phyloP scores from a whole-genome alignment of 75 land plant species.

The Selaginella moellendorffii region DNA sequence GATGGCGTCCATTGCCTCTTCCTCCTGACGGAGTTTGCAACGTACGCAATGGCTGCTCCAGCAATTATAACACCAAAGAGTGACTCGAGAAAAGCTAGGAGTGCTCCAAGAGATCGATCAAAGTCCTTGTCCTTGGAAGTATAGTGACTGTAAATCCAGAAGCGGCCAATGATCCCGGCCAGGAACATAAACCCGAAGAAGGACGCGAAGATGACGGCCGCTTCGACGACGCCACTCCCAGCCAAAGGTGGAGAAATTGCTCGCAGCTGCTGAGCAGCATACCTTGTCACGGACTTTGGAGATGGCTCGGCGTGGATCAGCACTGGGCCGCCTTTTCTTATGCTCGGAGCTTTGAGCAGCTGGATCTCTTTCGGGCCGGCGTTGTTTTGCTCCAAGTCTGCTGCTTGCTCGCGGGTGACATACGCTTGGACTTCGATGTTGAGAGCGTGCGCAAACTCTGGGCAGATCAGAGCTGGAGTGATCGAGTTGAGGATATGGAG shows the following conservation, averaged over 20 bases:
- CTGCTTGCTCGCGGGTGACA: not conserved
- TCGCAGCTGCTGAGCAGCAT: not conserved
- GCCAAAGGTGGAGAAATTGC: not conserved
- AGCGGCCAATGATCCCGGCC: not conserved
- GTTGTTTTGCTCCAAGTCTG: not conserved
- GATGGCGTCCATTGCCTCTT: not conserved
- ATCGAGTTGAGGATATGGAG: not conserved
- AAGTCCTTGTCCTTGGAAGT: not conserved
- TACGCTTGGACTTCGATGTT: not conserved
- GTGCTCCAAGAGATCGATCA: not conserved
- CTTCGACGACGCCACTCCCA: not conserved
- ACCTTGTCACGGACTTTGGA: not conserved
- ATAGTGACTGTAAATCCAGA: not conserved
- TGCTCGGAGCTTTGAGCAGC: not conserved
- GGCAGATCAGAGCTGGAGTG: not conserved
- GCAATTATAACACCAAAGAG: not conserved
- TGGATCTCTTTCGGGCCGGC: not conserved
- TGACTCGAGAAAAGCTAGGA: not conserved
- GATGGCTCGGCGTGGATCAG: not conserved
- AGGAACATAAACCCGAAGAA: not conserved
- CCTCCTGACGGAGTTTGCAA: not conserved
- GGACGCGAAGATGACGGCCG: not conserved
- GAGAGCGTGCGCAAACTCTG: not conserved
- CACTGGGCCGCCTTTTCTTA: no score
- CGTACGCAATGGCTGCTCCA: not conserved